These are phyloP conservation scores for Nicotiana knightiana DNA, from an alignment of 257 asterid species.

Conservation along the genomic window DNA sequence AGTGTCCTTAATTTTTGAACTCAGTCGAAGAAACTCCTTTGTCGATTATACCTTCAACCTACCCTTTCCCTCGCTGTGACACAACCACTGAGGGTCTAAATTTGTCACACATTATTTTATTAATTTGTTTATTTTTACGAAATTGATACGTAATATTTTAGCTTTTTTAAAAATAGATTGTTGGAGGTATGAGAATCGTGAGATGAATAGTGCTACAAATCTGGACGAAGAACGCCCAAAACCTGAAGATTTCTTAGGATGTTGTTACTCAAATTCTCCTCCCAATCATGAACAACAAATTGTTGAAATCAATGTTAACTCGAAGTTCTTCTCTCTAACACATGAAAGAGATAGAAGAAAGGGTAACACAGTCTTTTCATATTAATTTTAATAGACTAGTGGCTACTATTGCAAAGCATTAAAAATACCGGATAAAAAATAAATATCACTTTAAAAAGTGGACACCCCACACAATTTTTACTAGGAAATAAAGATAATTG, in stretches of 20 bases:
- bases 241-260: constrained; percentile 70
- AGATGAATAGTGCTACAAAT: constrained; percentile 16
- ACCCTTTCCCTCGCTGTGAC: constrained; percentile 5
- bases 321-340: too few relatives aligned
- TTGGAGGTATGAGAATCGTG: constrained; percentile 48
- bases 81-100: constrained; percentile 7
- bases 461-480: too few relatives aligned
- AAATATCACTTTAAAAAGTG: too few relatives aligned
- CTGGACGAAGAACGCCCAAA: constrained; percentile 43
- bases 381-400: too few relatives aligned
- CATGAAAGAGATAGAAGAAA: too few relatives aligned
- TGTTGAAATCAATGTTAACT: constrained; percentile 54
- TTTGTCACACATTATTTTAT: not conserved
- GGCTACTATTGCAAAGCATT: too few relatives aligned
- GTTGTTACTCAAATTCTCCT: constrained; percentile 54
- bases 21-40: constrained; percentile 11
- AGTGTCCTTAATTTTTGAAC: too few relatives aligned
- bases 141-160: not conserved
- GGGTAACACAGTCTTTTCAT: too few relatives aligned
- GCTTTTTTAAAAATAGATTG: constrained; percentile 15
- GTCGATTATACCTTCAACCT: constrained; percentile 34
- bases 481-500: not conserved
- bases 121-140: too few relatives aligned
- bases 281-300: constrained; percentile 18
- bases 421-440: too few relatives aligned